Evolutionary conservation across 345 rosid genomes (phyloP).

Genomic region (Cardamine occulta): DNA sequence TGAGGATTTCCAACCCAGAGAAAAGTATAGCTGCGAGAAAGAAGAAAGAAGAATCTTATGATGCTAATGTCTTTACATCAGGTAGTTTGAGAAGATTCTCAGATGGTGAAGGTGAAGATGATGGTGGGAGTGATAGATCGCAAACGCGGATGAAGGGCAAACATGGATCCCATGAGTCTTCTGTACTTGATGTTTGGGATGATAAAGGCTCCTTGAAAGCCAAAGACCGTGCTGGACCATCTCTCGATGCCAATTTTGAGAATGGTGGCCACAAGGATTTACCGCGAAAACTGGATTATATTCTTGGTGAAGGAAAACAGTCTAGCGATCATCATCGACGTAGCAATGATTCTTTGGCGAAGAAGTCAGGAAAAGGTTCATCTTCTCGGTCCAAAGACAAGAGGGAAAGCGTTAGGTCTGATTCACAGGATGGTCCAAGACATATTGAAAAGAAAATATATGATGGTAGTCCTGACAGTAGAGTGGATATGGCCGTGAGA

Average conservation of each 20-base stretch:
- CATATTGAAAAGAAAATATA: constrained; percentile 54
- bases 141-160: constrained; percentile 56
- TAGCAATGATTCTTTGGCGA: constrained; percentile 52
- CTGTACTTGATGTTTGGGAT: constrained; percentile 55
- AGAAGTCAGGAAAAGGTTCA: constrained; percentile 68
- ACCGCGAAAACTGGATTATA: constrained; percentile 49
- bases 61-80: constrained; percentile 46
- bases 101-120: constrained; percentile 71
- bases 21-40: constrained; percentile 50
- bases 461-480: constrained; percentile 50
- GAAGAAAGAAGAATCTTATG: constrained; percentile 53
- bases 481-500: constrained; percentile 51
- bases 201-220: constrained; percentile 53
- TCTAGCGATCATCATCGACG: constrained; percentile 49
- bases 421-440: constrained; percentile 55
- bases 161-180: constrained; percentile 53
- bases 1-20: constrained; percentile 57
- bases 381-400: constrained; percentile 73
- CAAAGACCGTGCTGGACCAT: constrained; percentile 49
- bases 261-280: constrained; percentile 52
- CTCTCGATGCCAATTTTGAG: constrained; percentile 51
- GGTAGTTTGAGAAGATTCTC: constrained; percentile 57
- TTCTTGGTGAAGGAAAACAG: constrained; percentile 51
- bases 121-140: constrained; percentile 65
- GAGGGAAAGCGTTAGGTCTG: constrained; percentile 54